phyloP scores from a whole-genome alignment of 1,139 yeast species.

The Pichia sp. region DNA sequence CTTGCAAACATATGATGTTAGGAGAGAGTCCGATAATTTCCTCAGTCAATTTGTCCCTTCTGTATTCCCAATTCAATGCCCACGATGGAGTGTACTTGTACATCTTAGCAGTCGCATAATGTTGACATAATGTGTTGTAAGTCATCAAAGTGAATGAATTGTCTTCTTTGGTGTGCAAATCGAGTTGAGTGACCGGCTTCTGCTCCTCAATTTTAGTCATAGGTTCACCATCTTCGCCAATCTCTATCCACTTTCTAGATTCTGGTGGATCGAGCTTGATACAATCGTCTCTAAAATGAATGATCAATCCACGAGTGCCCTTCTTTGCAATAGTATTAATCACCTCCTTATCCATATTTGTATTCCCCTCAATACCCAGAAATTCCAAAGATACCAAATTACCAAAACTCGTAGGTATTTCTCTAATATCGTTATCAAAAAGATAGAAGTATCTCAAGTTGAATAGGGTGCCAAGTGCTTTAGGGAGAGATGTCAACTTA shows the following conservation, averaged over 20 bases:
- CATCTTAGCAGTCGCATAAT: constrained; percentile 87
- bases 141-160: constrained; percentile 66
- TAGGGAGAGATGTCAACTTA: constrained; percentile 60
- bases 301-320: constrained; percentile 80
- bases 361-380: constrained; percentile 92
- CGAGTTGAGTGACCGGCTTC: constrained; percentile 28
- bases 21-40: constrained; percentile 61
- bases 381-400: constrained; percentile 77
- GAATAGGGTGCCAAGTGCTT: constrained; percentile 76
- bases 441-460: constrained; percentile 75
- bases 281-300: constrained; percentile 74
- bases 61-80: constrained; percentile 95
- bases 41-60: constrained; percentile 66
- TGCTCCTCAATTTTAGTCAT: constrained; percentile 30
- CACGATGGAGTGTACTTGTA: constrained; percentile 94
- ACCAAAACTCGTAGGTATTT: constrained; percentile 81
- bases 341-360: constrained; percentile 52
- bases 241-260: constrained; percentile 75
- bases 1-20: constrained; percentile 88
- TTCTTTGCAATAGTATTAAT: constrained; percentile 67
- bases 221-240: constrained; percentile 71
- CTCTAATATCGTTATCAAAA: constrained; percentile 75
- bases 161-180: constrained; percentile 20
- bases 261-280: constrained; percentile 59
- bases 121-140: constrained; percentile 91